Evolutionary conservation across 768 basidiomycete genomes (phyloP).

Genomic region (Gloeostereum incarnatum): DNA sequence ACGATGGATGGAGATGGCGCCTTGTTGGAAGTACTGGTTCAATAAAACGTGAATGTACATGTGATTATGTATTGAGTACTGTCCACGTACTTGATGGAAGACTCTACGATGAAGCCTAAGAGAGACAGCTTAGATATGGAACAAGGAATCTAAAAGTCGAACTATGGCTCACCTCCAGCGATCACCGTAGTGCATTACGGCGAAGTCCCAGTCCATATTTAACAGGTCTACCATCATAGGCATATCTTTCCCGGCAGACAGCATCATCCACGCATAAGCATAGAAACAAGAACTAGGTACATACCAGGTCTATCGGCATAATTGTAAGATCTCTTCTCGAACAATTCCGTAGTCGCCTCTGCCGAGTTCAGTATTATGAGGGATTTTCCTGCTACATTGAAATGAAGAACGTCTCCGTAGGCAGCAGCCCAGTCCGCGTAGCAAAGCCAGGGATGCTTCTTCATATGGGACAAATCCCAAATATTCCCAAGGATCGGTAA

Average conservation of each 20-base stretch:
- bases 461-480: slow-evolving; percentile 21
- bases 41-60: too few species aligned
- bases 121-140: background rate
- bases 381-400: slow-evolving; percentile 19
- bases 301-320: slow-evolving; percentile 24
- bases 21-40: too few species aligned
- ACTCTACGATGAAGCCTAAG: slow-evolving; percentile 11
- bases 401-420: slow-evolving; percentile 19
- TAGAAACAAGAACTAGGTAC: slow-evolving; percentile 2
- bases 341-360: slow-evolving; percentile 22
- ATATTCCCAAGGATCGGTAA: slow-evolving; percentile 29
- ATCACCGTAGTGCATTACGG: slow-evolving; percentile 9
- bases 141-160: background rate
- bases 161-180: slow-evolving; percentile 8
- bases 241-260: slow-evolving; percentile 1
- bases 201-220: slow-evolving; percentile 10
- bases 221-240: slow-evolving; percentile 10
- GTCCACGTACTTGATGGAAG: slow-evolving; percentile 16
- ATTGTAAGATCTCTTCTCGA: slow-evolving; percentile 24
- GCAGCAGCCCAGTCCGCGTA: slow-evolving; percentile 23
- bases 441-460: slow-evolving; percentile 23
- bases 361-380: slow-evolving; percentile 24
- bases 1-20: too few species aligned
- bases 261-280: background rate
- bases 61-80: too few species aligned